Base-by-base conservation (phyloP, 805 yeast genomes). In the Kodamaea jinghongensis region DNA sequence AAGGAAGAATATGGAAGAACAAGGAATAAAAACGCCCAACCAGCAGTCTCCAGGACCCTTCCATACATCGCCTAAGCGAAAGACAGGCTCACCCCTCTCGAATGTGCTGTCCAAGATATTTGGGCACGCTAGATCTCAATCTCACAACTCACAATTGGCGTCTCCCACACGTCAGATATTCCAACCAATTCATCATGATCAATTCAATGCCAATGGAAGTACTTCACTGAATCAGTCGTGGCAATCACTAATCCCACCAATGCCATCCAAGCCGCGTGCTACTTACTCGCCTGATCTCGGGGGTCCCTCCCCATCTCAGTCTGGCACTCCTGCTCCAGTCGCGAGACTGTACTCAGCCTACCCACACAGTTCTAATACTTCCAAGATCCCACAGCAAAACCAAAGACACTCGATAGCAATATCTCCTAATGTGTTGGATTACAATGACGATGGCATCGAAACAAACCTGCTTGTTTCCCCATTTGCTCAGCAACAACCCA, bases 381-480 rank as follows among this genome's bases (percentile, higher is more conserved):
- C 23, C 23, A 20, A 27, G 4, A 25, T 6, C 2, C 34, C 36
- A 13, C 44, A 42, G 23, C 46, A 43, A 16, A 36, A 43, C 30
- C 60, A 58, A 34, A 47, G 63, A 29, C 63, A 58, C 39, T 58
- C 63, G 2, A 59, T 59, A 20, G 64, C 64, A 6, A 47, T 56
- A 6, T 53, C 60, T 10, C 60, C 64, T 4, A 20, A 20, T 8
- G 31, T 40, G 28, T 29, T 41, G 34, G 37, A 36, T 26, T 30
- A 32, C 14, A 4, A 14, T n/a, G 41, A 34, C 32, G 39, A 16
- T 29, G 22, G 6, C 48, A 56, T 20, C 7, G 23, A 20, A 20
- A 20, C 23, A 20, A 20, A 12, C 71, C 68, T 47, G 47, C 63
- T 11, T 82, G 89, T 56, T 65, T 71, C 15, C n/a, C 32, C 32